Evolutionary conservation across 257 asterid species (phyloP).

Genomic region (Salvia rosmarinus): DNA sequence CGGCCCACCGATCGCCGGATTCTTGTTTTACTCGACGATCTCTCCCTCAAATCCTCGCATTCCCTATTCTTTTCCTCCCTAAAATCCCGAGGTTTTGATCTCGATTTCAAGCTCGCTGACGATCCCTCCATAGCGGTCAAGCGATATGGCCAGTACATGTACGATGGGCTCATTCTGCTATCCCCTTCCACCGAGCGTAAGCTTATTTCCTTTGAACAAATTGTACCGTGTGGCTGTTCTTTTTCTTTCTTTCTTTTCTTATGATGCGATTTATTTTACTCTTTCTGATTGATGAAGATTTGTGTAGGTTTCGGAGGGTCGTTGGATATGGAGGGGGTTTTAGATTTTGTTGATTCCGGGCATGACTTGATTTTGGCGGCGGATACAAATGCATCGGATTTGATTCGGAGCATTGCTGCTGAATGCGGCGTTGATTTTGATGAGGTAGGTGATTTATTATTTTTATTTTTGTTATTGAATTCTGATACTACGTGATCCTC

Average conservation of each 20-base stretch:
- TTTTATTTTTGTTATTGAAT: not conserved
- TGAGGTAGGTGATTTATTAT: conserved; percentile 40
- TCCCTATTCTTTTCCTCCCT: conserved; percentile 67
- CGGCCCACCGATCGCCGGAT: conserved; percentile 68
- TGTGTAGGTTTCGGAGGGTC: conserved; percentile 75
- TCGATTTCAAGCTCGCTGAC: conserved; percentile 79
- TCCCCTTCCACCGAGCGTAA: conserved; percentile 68
- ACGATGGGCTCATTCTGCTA: conserved; percentile 72
- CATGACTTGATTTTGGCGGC: conserved; percentile 82
- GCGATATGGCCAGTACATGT: conserved; percentile 73
- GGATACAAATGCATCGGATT: conserved; percentile 71
- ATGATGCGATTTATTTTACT: not conserved
- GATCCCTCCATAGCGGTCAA: conserved; percentile 66
- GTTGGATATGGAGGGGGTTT: conserved; percentile 67
- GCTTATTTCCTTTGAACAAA: conserved; percentile 27
- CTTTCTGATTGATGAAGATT: conserved; percentile 27
- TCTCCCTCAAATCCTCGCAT: conserved; percentile 74
- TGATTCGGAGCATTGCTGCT: conserved; percentile 65
- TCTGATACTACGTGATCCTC: not conserved
- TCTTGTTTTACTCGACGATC: conserved; percentile 73
- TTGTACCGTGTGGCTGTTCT: not conserved
- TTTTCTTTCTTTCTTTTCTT: not conserved
- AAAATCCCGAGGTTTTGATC: conserved; percentile 62
- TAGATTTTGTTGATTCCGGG: conserved; percentile 86
- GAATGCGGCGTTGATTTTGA: conserved; percentile 64